Base-by-base conservation (phyloP, 176 grass and related monocot species). In the Miscanthus lutarioriparius region DNA sequence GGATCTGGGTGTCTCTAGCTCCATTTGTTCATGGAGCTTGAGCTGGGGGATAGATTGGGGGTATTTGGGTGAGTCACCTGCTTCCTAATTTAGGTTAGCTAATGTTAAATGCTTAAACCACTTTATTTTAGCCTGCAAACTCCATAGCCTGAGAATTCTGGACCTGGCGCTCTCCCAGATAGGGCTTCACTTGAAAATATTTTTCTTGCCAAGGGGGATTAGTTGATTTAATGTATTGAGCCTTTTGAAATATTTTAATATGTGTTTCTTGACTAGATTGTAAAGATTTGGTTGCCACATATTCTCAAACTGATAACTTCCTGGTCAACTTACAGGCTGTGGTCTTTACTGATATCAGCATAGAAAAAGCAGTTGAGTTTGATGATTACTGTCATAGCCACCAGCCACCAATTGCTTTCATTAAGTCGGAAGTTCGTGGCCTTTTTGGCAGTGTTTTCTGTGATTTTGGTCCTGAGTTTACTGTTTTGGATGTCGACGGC, bases 401-500 rank as follows among this genome's bases (percentile, higher is more conserved):
- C 9, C 86, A 90, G 76, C 95, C 92, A 82, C 92, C 95, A 40
- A 97, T 97, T 84, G 82, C 92, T 80, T 97, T 97, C 76, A 95
- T 97, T 38, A 97, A 91, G 79, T 92, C 88, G 61, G 95, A 95
- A 89, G 58, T 95, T 66, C 53, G 95, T 75, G 92, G 95, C 20
- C 88, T 97, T 88, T 97, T 97, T 62, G 95, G 95, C 22, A 86
- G 79, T 82, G 80, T 93, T 30, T 97, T 97, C 65, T 95, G 95
- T 82, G 95, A 97, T 71, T 97, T 95, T 69, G 95, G 95, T 40
- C 82, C 95, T 63, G 84, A 95, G 53, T 97, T 97, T 67, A 93
- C 95, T 86, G 92, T 93, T 77, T 76, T 91, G 71, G 95, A 97
- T 86, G 95, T 95, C 27, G 92, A 97, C 90, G 95, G 95, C 28